phyloP scores from a whole-genome alignment of 2,329 filamentous ascomycete species.

The Phoma sp. region DNA sequence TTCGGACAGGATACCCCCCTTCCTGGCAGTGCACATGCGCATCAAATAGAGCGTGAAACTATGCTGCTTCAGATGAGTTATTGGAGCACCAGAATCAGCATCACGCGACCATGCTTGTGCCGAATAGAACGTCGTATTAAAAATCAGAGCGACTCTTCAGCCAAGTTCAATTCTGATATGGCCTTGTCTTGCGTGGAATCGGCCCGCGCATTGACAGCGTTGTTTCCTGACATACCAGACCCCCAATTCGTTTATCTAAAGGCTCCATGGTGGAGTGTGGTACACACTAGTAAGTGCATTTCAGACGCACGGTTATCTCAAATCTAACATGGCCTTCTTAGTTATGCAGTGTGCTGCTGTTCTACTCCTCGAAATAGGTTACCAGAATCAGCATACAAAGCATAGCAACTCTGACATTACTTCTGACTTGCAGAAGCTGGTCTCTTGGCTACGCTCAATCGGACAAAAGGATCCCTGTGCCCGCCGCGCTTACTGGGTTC shows the following conservation, averaged over 20 bases:
- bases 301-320: no score
- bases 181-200: constrained; percentile 44
- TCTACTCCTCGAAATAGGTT: constrained; percentile 47
- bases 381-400: constrained; percentile 35
- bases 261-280: constrained; percentile 50
- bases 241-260: constrained; percentile 34
- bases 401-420: constrained; percentile 33
- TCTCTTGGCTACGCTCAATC: constrained; percentile 44
- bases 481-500: constrained; percentile 34
- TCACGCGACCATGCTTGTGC: constrained; percentile 47
- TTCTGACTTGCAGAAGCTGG: constrained; percentile 39
- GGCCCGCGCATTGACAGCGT: constrained; percentile 37
- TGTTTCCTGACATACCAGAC: constrained; percentile 42
- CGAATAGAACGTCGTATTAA: constrained; percentile 30
- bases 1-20: neutral
- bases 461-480: constrained; percentile 36
- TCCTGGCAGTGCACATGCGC: neutral
- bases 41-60: constrained; percentile 20
- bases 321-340: neutral
- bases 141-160: constrained; percentile 33
- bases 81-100: constrained; percentile 43
- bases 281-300: constrained; percentile 39
- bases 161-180: constrained; percentile 39
- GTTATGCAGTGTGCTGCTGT: constrained; percentile 49
- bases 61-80: constrained; percentile 35